Evolutionary conservation across 208 protist genomes (phyloP), one percentile per base, ranked within the genome.

Genomic region (Leishmania tarentolae): DNA sequence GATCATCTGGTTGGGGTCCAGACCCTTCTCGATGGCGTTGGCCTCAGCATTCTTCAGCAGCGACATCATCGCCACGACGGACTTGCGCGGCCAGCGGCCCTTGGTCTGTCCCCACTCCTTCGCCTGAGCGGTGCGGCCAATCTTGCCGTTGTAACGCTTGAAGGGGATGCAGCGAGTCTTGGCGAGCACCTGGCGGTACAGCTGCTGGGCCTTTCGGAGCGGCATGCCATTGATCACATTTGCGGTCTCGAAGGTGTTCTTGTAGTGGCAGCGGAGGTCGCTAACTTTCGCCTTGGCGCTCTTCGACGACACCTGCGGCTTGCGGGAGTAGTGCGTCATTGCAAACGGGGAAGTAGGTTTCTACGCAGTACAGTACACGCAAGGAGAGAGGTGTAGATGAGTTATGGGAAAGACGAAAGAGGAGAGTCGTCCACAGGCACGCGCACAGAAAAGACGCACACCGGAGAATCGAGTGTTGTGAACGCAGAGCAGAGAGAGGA

Each of bases 101-200:
- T 98, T 95, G 78, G 93, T 97, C 86, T 97, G 92, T 15, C 93
- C 93, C 90, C 91, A 97, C 83, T 97, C 94, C 88, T 99, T 98
- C 52, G 93, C 94, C 91, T 99, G 96, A 40, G 87, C 96, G 37
- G 95, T 97, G 83, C 96, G 92, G 84, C 97, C 97, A 75, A 84
- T 96, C 90, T 98, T 98, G 80, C 95, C 92, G 83, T 94, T 97
- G 92, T 98, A 98, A 76, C 95, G 92, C 85, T 92, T 96, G 93
- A 98, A 99, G 44, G 98, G 98, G 88, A 99, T 97, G 92, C 93
- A 97, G 79, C 96, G 93, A 71, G 95, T 98, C 91, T 98, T 98
- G 81, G 92, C 93, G 80, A 99, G 90, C 75, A 99, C 97, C 83
- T 98, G 94, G 68, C 95, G 91, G 87, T 98, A 97, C 82, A 97